phyloP scores from a whole-genome alignment of 768 basidiomycete genomes.

The Lactarius evosmus region DNA sequence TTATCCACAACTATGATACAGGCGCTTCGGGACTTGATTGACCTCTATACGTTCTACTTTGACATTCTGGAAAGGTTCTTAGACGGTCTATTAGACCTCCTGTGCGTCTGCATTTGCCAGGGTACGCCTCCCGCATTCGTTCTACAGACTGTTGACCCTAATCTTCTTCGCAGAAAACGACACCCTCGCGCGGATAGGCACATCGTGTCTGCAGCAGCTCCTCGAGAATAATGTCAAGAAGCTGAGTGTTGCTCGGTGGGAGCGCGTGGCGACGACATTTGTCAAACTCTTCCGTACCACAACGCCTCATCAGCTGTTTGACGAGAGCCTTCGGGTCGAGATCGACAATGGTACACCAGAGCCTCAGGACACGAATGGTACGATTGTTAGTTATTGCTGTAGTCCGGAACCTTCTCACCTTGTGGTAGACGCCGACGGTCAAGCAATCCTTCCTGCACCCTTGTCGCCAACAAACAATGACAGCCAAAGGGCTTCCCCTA shows the following conservation, averaged over 20 bases:
- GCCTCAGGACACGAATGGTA: slow-evolving; percentile 44
- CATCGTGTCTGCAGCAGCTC: slow-evolving; percentile 94
- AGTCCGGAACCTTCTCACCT: slow-evolving; percentile 19
- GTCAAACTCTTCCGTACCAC: slow-evolving; percentile 97
- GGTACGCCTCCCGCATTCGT: slow-evolving; percentile 49
- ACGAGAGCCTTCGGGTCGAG: slow-evolving; percentile 84
- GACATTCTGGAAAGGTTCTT: slow-evolving; percentile 84
- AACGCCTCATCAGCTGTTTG: slow-evolving; percentile 95
- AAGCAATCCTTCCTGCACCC: slow-evolving; percentile 81
- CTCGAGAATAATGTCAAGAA: slow-evolving; percentile 90
- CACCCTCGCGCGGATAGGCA: slow-evolving; percentile 94
- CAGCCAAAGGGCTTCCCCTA: slow-evolving; percentile 44
- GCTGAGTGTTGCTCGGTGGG: slow-evolving; percentile 83
- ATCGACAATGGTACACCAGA: slow-evolving; percentile 61
- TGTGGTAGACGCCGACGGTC: slow-evolving; percentile 55
- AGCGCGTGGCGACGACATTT: slow-evolving; percentile 86
- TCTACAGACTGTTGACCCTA: slow-evolving; percentile 1
- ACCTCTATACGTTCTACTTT: slow-evolving; percentile 95
- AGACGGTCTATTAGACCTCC: slow-evolving; percentile 88
- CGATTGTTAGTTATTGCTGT: neutral
- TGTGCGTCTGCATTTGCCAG: slow-evolving; percentile 98
- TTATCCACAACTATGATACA: slow-evolving; percentile 98
- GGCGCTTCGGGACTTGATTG: slow-evolving; percentile 90
- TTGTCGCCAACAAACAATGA: slow-evolving; percentile 69
- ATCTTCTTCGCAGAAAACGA: slow-evolving; percentile 74